Evolutionary conservation across 306 rosid species (phyloP).

Genomic region (Quillaja saponaria): DNA sequence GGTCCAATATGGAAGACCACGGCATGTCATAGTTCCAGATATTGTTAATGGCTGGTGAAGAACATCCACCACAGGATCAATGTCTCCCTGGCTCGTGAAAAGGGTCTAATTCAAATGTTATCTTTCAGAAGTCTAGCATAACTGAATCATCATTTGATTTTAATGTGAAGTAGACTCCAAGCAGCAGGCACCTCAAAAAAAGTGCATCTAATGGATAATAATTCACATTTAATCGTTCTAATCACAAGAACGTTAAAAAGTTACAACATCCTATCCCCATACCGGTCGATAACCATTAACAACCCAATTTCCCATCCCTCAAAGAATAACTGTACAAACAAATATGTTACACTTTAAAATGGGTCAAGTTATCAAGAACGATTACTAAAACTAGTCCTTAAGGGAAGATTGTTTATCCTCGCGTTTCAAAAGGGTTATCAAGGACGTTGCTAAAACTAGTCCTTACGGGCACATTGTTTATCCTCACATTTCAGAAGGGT

Average conservation of each 20-base stretch:
- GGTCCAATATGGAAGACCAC: too few relatives aligned
- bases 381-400: conserved; percentile 38
- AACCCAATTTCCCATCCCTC: conserved; percentile 57
- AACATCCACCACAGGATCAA: too few relatives aligned
- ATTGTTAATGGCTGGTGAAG: too few relatives aligned
- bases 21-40: too few relatives aligned
- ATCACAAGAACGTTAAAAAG: conserved; percentile 41
- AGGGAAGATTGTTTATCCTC: conserved; percentile 58
- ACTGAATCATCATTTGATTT: too few relatives aligned
- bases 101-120: too few relatives aligned
- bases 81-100: too few relatives aligned
- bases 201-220: too few relatives aligned
- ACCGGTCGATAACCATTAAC: conserved; percentile 39
- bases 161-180: too few relatives aligned
- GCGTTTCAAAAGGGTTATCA: conserved; percentile 54
- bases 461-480: conserved; percentile 51
- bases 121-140: too few relatives aligned
- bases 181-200: too few relatives aligned
- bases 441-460: conserved; percentile 37
- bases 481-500: conserved; percentile 61
- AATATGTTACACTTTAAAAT: conserved; percentile 44
- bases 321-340: conserved; percentile 85
- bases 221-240: conserved; percentile 51
- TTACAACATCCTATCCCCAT: conserved; percentile 36
- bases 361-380: conserved; percentile 29